phyloP scores from a whole-genome alignment of 106 monocot genomes.

The Chionographis japonica region DNA sequence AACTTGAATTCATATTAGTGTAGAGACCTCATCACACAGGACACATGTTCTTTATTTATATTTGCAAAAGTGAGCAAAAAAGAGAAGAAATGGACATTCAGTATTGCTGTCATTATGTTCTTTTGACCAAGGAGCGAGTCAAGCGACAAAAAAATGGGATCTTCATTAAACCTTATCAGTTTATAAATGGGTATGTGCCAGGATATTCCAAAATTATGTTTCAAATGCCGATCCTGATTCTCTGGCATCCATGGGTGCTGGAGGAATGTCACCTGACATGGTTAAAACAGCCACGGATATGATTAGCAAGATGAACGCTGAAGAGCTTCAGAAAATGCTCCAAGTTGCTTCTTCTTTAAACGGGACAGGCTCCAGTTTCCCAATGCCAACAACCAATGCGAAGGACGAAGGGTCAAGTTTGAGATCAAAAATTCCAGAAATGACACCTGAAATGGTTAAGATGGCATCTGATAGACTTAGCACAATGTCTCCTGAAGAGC shows the following conservation, averaged over 20 bases:
- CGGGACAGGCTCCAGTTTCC: slow-evolving; percentile 12
- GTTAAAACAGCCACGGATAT: slow-evolving; percentile 69
- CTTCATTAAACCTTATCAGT: slow-evolving; percentile 3
- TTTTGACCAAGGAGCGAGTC: neutral
- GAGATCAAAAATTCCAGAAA: slow-evolving; percentile 47
- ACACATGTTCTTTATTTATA: too few species aligned
- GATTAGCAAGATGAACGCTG: slow-evolving; percentile 85
- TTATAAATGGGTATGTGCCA: slow-evolving; percentile 23
- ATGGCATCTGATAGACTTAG: slow-evolving; percentile 78
- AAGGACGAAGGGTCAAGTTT: slow-evolving; percentile 15
- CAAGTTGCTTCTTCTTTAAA: slow-evolving; percentile 68
- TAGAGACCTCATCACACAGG: too few species aligned
- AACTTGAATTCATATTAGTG: too few species aligned
- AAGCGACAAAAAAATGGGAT: neutral
- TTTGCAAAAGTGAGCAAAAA: too few species aligned
- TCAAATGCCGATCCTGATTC: slow-evolving; percentile 58
- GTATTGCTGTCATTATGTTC: neutral
- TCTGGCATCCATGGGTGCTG: slow-evolving; percentile 45
- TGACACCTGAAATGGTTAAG: slow-evolving; percentile 84
- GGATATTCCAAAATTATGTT: slow-evolving; percentile 76
- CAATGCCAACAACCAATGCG: neutral
- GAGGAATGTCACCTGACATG: slow-evolving; percentile 77
- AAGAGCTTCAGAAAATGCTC: slow-evolving; percentile 94
- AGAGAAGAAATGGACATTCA: neutral
- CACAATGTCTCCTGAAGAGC: slow-evolving; percentile 81